A percentile compares a stretch with the other conserved stretches of the same genome.
These are phyloP conservation scores for Neodidymelliopsis sp. DNA, from an alignment of 2,329 filamentous ascomycete genomes.

Conservation along the genomic window DNA sequence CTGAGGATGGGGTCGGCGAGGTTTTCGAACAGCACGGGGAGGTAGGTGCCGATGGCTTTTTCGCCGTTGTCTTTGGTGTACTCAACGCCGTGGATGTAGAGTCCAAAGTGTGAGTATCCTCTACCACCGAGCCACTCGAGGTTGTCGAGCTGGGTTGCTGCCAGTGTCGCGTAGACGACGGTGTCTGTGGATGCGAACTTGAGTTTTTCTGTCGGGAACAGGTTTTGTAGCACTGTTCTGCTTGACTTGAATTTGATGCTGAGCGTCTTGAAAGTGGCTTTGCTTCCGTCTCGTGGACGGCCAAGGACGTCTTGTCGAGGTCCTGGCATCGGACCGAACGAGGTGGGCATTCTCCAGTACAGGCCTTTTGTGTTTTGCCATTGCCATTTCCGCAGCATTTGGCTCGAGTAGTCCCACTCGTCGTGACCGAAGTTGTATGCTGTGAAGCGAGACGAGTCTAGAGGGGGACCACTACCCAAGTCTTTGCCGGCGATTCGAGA, in stretches of 20 bases:
- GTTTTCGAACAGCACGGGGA: conserved; percentile 66
- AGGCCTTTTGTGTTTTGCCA: conserved; percentile 52
- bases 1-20: conserved; percentile 67
- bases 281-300: conserved; percentile 26
- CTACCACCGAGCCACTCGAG: conserved; percentile 68
- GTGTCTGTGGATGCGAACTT: conserved; percentile 50
- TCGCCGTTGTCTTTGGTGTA: conserved; percentile 61
- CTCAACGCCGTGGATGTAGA: conserved; percentile 69
- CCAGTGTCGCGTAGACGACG: conserved; percentile 49
- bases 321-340: conserved; percentile 52
- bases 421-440: conserved; percentile 66
- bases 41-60: conserved; percentile 60
- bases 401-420: conserved; percentile 63
- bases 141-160: conserved; percentile 50
- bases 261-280: conserved; percentile 47
- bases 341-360: conserved; percentile 54
- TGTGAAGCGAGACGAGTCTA: conserved; percentile 51
- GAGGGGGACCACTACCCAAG: conserved; percentile 43
- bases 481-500: conserved; percentile 63
- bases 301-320: conserved; percentile 46
- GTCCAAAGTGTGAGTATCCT: conserved; percentile 65
- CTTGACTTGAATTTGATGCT: conserved; percentile 53
- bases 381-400: conserved; percentile 60
- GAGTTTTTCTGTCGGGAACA: conserved; percentile 49
- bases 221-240: conserved; percentile 50